Evolutionary conservation across 495 filamentous ascomycete genomes (phyloP).

Genomic region (Cudoniella acicularis): DNA sequence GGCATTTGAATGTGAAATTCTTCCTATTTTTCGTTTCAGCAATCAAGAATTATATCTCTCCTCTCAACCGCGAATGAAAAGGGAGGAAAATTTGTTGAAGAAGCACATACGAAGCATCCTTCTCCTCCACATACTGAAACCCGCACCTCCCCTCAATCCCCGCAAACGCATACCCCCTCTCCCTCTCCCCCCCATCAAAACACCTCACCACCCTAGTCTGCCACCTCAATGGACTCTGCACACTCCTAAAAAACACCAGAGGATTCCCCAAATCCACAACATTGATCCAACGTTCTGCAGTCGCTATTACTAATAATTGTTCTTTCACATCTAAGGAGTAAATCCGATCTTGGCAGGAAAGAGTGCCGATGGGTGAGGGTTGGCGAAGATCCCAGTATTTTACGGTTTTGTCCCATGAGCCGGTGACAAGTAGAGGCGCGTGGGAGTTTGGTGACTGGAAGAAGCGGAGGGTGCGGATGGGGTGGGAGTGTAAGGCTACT

Average conservation of each 20-base stretch:
- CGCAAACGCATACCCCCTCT: conserved; percentile 78
- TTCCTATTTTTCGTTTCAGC: conserved; percentile 39
- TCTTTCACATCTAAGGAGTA: conserved; percentile 84
- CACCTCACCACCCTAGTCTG: conserved; percentile 84
- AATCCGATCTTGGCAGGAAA: conserved; percentile 73
- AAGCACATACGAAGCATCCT: conserved; percentile 60
- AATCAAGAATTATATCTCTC: neutral
- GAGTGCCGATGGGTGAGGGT: conserved; percentile 51
- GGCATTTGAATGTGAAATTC: conserved; percentile 93
- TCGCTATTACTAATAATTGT: conserved; percentile 74
- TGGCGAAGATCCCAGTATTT: conserved; percentile 92
- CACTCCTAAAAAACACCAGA: conserved; percentile 71
- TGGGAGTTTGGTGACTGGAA: conserved; percentile 52
- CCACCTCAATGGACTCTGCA: conserved; percentile 81
- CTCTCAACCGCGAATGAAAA: too few relatives aligned
- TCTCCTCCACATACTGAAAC: conserved; percentile 88
- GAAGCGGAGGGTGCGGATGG: conserved; percentile 76
- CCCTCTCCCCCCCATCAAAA: conserved; percentile 78
- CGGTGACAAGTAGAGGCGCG: conserved; percentile 72
- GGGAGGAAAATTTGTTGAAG: too few relatives aligned
- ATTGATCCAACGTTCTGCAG: conserved; percentile 85
- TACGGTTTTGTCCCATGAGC: conserved; percentile 93
- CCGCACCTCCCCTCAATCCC: conserved; percentile 88
- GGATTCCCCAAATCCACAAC: conserved; percentile 79
- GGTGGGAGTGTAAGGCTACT: conserved; percentile 76